Percentiles rank a stretch among this genome's conserved stretches.
Conservation (phyloP, 371 early-diverging fungal genomes). For the Cokeromyces recurvatus region DNA sequence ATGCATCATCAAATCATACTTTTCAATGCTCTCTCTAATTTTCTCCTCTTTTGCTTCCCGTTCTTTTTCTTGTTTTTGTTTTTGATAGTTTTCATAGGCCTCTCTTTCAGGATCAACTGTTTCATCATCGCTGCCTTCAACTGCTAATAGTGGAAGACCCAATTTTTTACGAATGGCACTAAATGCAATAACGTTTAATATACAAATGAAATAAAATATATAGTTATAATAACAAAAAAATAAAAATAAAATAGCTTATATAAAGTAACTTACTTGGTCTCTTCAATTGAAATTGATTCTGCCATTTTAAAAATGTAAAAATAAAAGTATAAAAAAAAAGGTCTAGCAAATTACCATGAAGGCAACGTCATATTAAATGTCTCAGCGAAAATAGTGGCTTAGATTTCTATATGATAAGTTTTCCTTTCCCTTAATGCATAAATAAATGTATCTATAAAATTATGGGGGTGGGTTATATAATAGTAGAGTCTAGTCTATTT, state of each 20-base stretch:
- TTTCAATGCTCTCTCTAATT: constrained; percentile 51
- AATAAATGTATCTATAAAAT: no score
- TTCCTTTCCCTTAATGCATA: no score
- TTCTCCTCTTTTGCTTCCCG: constrained; percentile 44
- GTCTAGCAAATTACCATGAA: no score
- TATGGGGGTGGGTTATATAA: no score
- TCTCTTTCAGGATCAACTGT: constrained; percentile 41
- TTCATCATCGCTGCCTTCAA: constrained; percentile 29
- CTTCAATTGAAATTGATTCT: constrained; percentile 52
- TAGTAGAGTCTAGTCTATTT: no score
- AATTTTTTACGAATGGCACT: constrained; percentile 64
- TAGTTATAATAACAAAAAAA: background rate
- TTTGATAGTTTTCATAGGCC: constrained; percentile 65
- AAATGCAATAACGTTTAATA: no score
- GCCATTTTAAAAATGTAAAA: no score
- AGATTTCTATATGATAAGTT: no score
- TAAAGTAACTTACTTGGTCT: constrained; percentile 54
- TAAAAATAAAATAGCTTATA: background rate
- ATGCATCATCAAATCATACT: no score
- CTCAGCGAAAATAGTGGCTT: no score
- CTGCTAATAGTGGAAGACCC: constrained; percentile 66
- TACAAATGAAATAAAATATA: background rate
- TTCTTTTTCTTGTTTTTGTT: constrained; percentile 45
- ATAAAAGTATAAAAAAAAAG: no score
- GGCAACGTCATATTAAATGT: no score